Base-by-base conservation (phyloP, 768 basidiomycete species). In the Kwoniella bestiolae region DNA sequence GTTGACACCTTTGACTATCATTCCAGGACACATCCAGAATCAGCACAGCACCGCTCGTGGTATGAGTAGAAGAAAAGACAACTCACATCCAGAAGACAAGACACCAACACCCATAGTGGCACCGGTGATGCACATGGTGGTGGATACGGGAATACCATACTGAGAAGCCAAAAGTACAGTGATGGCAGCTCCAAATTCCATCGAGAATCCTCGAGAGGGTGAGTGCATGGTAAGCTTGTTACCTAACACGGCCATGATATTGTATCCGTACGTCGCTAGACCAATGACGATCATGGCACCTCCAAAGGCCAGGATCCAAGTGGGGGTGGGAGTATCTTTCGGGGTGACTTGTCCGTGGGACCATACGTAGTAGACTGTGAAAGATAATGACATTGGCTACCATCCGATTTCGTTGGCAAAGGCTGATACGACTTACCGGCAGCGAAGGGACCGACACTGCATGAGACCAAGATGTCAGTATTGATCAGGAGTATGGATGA, bases 131-230 rank as follows among this genome's bases (percentile, higher is more conserved):
- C 82, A 83, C 82, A 81, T 81, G 21, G 82, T 82, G 0, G 81
- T 80, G 2, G 74, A 77, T 34, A 82, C 80, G 8, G 82, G 82
- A 16, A 83, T 66, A 21, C 73, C 78, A 67, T 70, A 79, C 47
- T 80, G 82, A 3, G 80, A 82, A 5, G 82, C 82, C 49, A 83
- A 73, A 52, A 83, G 70, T 59, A 83, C 82, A 32, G 83, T 83
- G 70, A 82, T 81, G 49, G 80, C 65, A 9, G 81, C 76, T 11
- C 81, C 82, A 32, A 83, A 65, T 68, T 83, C 83, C 82, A 83
- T 83, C 16, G 78, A 74, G 74, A 81, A 81, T 1, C 83, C 83
- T 34, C 83, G 79, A 4, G 78, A 79, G 2, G 83, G 83, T 0
- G 80, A 82, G 61, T 75, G 71, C 23, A 82, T 70, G n/a, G 82